Conservation (phyloP, 495 filamentous ascomycete species). For the Hamigera avellanea region DNA sequence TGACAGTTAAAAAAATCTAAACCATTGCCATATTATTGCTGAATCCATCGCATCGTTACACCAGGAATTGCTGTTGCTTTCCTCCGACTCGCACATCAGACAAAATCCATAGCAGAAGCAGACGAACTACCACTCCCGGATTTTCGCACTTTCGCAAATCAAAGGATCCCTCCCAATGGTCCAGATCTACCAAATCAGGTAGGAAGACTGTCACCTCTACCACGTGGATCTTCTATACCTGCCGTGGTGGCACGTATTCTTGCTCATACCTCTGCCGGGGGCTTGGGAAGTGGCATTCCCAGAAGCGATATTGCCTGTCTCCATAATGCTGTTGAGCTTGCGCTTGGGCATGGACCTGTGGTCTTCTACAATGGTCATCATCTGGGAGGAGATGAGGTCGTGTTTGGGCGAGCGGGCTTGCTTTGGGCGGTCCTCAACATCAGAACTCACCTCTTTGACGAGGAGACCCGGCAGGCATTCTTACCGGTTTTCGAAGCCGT, state of each 20-base stretch:
- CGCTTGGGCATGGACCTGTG: conserved; percentile 22
- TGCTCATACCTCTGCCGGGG: conserved; percentile 5
- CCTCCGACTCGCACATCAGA: conserved; percentile 26
- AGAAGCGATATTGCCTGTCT: conserved; percentile 18
- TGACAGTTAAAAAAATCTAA: too few species aligned
- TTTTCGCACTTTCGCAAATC: conserved; percentile 17
- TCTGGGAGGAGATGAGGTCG: conserved; percentile 30
- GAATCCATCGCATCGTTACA: too few species aligned
- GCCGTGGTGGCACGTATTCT: conserved; percentile 17
- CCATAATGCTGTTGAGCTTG: conserved; percentile 15
- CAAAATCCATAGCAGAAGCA: conserved; percentile 7
- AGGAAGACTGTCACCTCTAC: conserved; percentile 21
- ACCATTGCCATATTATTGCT: too few species aligned
- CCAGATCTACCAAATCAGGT: conserved; percentile 16
- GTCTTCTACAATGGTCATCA: conserved; percentile 16
- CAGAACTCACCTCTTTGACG: conserved; percentile 12
- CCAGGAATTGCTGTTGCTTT: conserved; percentile 26
- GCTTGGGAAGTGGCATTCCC: conserved; percentile 4
- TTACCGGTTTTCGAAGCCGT: conserved; percentile 14
- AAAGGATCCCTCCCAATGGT: conserved; percentile 17
- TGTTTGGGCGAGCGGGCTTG: conserved; percentile 33
- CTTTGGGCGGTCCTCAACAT: conserved; percentile 31
- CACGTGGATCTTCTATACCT: conserved; percentile 18
- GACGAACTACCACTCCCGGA: conserved; percentile 4
- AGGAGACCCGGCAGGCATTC: conserved; percentile 8